Evolutionary conservation across 2,329 filamentous ascomycete species (phyloP).

Genomic region (Epicoccum nigrum): DNA sequence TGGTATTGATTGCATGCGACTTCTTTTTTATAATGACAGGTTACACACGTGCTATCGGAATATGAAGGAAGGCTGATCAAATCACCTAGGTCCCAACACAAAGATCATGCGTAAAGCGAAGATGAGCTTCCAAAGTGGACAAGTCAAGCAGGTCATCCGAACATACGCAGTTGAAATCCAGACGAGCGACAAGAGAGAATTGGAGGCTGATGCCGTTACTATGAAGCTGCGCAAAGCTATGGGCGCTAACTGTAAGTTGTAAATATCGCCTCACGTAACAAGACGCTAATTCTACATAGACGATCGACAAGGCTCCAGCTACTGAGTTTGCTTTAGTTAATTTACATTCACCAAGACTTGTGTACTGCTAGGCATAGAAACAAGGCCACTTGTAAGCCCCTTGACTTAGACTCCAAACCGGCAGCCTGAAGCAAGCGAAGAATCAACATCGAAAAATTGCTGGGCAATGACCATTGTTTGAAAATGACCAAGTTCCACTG

Average conservation of each 20-base stretch:
- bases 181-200: constrained; percentile 64
- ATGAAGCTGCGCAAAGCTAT: constrained; percentile 67
- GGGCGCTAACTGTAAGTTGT: constrained; percentile 70
- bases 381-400: neutral
- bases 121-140: constrained; percentile 70
- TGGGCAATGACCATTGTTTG: too few species aligned
- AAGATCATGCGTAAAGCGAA: constrained; percentile 74
- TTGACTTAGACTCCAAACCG: too few species aligned
- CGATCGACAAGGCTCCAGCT: constrained; percentile 30
- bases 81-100: constrained; percentile 50
- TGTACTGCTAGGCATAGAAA: neutral
- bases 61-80: neutral
- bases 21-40: neutral
- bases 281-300: constrained; percentile 16
- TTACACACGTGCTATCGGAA: too few species aligned
- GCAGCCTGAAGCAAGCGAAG: too few species aligned
- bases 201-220: constrained; percentile 68
- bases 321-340: constrained; percentile 5
- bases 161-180: constrained; percentile 71
- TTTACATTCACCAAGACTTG: neutral
- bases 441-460: too few species aligned
- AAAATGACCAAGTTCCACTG: too few species aligned
- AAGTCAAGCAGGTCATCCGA: constrained; percentile 67
- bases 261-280: neutral
- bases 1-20: neutral